Evolutionary conservation across 768 basidiomycete species (phyloP), one percentile per base, ranked within the genome.

Genomic region (Leccinum ochraceum): DNA sequence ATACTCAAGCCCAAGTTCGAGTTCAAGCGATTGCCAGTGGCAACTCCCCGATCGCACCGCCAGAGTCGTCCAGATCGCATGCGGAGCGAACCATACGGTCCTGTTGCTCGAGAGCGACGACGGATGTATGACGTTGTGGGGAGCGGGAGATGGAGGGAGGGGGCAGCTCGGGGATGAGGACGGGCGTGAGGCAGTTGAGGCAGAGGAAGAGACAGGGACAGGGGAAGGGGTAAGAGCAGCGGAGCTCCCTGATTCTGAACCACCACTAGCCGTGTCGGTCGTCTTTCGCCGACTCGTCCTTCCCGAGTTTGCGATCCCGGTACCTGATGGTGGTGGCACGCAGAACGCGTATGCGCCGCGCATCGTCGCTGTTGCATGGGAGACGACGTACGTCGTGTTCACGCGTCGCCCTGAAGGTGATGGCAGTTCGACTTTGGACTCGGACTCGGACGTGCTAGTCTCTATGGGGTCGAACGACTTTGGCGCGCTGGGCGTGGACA

Each of bases 391-490:
- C 66, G 74, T 92, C 50, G 87, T 86, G 3, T 75, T 93, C 14
- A 80, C 82, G 11, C 51, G 10, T 9, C 51, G n/a, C 24, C n/a
- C 3, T 7, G 14, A 44, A 49, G 0, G 32, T 32, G 13, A 0
- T 36, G 34, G 34, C 24, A 10, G 16, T 50, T 50, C 49, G 49
- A 16, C 11, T 32, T 22, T 6, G 32, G 17, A 26, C 1, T 53
- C 16, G 28, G 50, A 30, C 2, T 68, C 73, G 52, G 89, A 88
- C 64, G 68, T 84, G 3, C 63, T 95, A 30, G 67, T 96, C 24
- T 86, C 94, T 2, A 87, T 95, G 81, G 95, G 95, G 1, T 81
- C 86, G 2, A 82, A 95, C 74, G 94, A 94, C 69, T 94, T 87
- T 67, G 94, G 92, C 3, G 87, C 90, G 70, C 79, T 94, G 50